Conservation (phyloP, 2,329 filamentous ascomycete genomes). For the Blumeria hordei region DNA sequence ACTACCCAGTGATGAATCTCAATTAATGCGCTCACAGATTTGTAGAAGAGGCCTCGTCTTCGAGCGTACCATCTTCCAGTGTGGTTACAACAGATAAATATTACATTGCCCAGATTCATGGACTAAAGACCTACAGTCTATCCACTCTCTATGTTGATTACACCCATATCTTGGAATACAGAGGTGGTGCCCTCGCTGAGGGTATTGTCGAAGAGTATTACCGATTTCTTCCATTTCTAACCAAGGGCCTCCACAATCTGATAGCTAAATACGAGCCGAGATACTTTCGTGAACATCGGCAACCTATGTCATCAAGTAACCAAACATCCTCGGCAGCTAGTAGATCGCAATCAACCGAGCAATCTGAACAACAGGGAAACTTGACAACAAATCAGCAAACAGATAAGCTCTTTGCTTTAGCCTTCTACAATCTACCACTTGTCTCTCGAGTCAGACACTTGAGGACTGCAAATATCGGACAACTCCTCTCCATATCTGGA, state of each 20-base stretch:
- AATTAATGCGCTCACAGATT: constrained; percentile 21
- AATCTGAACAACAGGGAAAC: constrained; percentile 37
- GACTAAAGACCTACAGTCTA: constrained; percentile 47
- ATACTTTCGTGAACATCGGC: constrained; percentile 82
- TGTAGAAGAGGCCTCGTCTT: constrained; percentile 41
- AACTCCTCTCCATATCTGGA: constrained; percentile 83
- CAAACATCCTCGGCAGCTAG: constrained; percentile 43
- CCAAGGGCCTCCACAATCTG: constrained; percentile 68
- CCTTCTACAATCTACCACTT: constrained; percentile 48
- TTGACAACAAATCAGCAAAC: constrained; percentile 84
- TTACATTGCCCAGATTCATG: constrained; percentile 65
- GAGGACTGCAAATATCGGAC: constrained; percentile 73
- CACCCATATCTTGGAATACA: constrained; percentile 55
- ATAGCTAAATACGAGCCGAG: constrained; percentile 85
- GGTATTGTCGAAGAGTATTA: constrained; percentile 84
- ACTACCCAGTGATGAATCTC: constrained; percentile 2
- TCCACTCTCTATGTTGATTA: constrained; percentile 76
- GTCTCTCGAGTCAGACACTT: constrained; percentile 21
- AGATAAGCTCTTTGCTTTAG: constrained; percentile 71
- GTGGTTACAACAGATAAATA: constrained; percentile 56
- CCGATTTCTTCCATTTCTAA: constrained; percentile 79
- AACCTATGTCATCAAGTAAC: constrained; percentile 52
- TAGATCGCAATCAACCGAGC: constrained; percentile 34
- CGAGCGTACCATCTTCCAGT: constrained; percentile 39
- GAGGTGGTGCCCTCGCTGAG: constrained; percentile 59